A percentile compares a stretch with the other conserved stretches of the same genome.
Conservation (phyloP, 306 rosid species). For the Lathyrus sativus region DNA sequence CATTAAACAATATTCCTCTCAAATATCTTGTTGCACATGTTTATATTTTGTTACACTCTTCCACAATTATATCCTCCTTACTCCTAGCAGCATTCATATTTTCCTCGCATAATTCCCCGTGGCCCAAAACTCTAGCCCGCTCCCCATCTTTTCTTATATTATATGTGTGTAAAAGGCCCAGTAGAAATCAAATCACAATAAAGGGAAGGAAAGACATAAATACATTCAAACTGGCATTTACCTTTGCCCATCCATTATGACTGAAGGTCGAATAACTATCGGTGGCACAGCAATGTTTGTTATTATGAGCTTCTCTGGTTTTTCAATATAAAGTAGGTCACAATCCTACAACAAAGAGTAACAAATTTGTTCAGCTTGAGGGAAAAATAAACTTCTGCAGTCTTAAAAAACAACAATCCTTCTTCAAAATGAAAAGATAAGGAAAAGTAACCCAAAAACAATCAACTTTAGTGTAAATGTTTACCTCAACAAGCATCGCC, state of each 20-base stretch:
- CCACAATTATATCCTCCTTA: constrained; percentile 2
- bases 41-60: constrained; percentile 2
- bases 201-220: constrained; percentile 16
- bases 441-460: constrained; percentile 34
- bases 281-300: constrained; percentile 84
- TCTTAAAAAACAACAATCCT: constrained; percentile 15
- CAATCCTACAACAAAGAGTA: constrained; percentile 68
- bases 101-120: background rate
- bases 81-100: background rate
- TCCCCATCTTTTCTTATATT: constrained; percentile 10
- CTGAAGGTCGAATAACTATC: constrained; percentile 87
- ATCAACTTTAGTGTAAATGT: constrained; percentile 24
- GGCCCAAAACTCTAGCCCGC: background rate
- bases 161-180: constrained; percentile 2
- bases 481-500: constrained; percentile 75
- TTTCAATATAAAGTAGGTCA: constrained; percentile 70
- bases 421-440: constrained; percentile 1
- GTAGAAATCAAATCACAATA: constrained; percentile 26
- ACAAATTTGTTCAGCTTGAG: constrained; percentile 35
- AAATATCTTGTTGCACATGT: constrained; percentile 1
- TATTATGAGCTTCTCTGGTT: constrained; percentile 82
- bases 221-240: constrained; percentile 40
- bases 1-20: constrained; percentile 17
- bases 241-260: constrained; percentile 79
- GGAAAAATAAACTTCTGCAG: constrained; percentile 32